These are phyloP conservation scores for Lathyrus oleraceus DNA, from an alignment of 306 rosid species.

Conservation along the genomic window DNA sequence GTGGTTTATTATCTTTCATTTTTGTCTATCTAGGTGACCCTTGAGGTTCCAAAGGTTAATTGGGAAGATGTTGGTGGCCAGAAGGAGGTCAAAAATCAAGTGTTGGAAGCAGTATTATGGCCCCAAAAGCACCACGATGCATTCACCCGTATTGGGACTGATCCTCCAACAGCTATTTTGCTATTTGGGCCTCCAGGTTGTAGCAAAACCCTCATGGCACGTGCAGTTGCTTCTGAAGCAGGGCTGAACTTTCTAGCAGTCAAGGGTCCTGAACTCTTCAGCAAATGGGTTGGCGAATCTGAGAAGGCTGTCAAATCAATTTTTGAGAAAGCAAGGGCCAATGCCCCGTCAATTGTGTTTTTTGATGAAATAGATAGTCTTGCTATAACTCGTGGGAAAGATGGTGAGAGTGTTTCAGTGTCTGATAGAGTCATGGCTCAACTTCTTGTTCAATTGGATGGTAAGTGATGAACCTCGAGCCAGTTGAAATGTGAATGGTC, in stretches of 20 bases:
- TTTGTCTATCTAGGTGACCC: constrained; percentile 59
- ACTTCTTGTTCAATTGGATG: constrained; percentile 90
- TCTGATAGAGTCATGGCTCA: constrained; percentile 93
- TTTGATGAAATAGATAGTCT: constrained; percentile 92
- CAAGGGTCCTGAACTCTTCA: constrained; percentile 95
- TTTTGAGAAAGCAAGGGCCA: constrained; percentile 91
- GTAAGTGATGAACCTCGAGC: constrained; percentile 52
- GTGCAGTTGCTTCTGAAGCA: constrained; percentile 94
- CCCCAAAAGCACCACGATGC: constrained; percentile 87
- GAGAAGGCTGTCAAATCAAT: constrained; percentile 92
- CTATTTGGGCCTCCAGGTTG: constrained; percentile 98
- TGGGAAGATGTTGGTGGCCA: constrained; percentile 99
- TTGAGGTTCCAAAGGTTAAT: constrained; percentile 89
- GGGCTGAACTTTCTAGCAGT: constrained; percentile 87
- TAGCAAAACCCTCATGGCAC: constrained; percentile 95
- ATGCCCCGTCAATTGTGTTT: constrained; percentile 91
- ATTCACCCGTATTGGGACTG: constrained; percentile 76
- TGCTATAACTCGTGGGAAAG: constrained; percentile 81
- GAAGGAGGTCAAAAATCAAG: constrained; percentile 73
- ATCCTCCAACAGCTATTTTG: constrained; percentile 80
- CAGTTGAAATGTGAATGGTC: constrained; percentile 23
- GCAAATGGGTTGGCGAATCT: constrained; percentile 99
- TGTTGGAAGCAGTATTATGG: constrained; percentile 95
- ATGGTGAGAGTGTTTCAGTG: constrained; percentile 85
- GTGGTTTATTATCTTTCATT: neutral